phyloP scores from a whole-genome alignment of 202 grass and related monocot species.

The Brachypodium distachyon region DNA sequence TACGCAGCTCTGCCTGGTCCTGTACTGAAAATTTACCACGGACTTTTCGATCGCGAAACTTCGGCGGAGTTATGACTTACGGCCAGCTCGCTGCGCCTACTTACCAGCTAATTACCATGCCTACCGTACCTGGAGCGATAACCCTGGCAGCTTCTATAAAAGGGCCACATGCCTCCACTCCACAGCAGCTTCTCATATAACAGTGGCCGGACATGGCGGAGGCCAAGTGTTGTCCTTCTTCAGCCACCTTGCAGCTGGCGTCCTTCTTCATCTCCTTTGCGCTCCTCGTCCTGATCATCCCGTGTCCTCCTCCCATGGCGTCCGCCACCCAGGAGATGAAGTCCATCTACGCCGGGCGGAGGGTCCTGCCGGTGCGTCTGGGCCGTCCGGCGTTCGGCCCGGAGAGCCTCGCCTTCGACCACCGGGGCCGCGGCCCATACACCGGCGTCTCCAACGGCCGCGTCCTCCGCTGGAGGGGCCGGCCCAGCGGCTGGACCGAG shows the following conservation, averaged over 20 bases:
- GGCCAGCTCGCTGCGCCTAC: not conserved
- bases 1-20: too few species aligned
- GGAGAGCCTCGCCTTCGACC: slow-evolving; percentile 88
- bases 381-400: slow-evolving; percentile 43
- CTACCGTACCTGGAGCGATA: not conserved
- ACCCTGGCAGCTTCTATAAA: not conserved
- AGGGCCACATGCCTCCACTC: not conserved
- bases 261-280: not conserved
- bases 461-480: slow-evolving; percentile 58
- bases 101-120: not conserved
- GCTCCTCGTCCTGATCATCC: not conserved
- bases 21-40: too few species aligned
- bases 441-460: slow-evolving; percentile 80
- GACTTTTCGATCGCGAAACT: not conserved
- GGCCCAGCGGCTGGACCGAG: slow-evolving; percentile 38
- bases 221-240: not conserved
- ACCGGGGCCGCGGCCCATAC: slow-evolving; percentile 59
- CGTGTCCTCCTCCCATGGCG: not conserved
- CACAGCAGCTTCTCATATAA: not conserved
- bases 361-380: slow-evolving; percentile 13
- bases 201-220: slow-evolving; percentile 19
- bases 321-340: slow-evolving; percentile 18
- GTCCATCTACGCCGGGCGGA: slow-evolving; percentile 22
- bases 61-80: not conserved
- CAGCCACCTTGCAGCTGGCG: not conserved